phyloP scores from a whole-genome alignment of 139 green algal genomes.

The Picochlorum sp. region DNA sequence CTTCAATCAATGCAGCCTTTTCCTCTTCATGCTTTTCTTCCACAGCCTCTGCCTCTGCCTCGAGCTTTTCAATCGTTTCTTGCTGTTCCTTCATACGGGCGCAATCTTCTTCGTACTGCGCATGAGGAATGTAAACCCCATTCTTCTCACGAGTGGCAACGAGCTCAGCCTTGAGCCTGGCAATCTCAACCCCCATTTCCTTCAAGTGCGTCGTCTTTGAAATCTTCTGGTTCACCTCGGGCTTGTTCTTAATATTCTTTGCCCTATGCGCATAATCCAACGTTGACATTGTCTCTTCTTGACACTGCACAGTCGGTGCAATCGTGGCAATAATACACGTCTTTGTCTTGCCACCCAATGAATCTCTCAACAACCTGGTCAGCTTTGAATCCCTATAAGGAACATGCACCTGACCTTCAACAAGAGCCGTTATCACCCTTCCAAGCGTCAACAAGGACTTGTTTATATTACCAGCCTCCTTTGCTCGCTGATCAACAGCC shows the following conservation, averaged over 20 bases:
- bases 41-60: constrained; percentile 24
- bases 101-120: constrained; percentile 64
- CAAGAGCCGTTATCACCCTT: constrained; percentile 92
- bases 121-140: constrained; percentile 27
- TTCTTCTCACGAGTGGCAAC: constrained; percentile 84
- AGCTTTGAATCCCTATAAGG: constrained; percentile 94
- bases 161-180: constrained; percentile 75
- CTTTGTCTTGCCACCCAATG: constrained; percentile 76
- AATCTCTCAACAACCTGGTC: constrained; percentile 92
- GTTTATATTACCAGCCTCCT: constrained; percentile 96
- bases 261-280: constrained; percentile 95
- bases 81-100: constrained; percentile 42
- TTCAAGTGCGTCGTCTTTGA: constrained; percentile 91
- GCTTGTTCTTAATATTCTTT: constrained; percentile 97
- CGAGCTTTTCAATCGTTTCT: constrained; percentile 48
- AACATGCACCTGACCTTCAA: constrained; percentile 57
- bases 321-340: constrained; percentile 99
- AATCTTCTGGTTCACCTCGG: constrained; percentile 88
- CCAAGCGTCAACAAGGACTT: constrained; percentile 91
- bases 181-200: constrained; percentile 88
- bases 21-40: constrained; percentile 24
- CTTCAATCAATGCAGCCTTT: constrained; percentile 3
- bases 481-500: constrained; percentile 73
- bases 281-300: constrained; percentile 95
- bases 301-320: constrained; percentile 67